Evolutionary conservation across 176 grass and related monocot species (phyloP).

Genomic region (Themeda triandra): DNA sequence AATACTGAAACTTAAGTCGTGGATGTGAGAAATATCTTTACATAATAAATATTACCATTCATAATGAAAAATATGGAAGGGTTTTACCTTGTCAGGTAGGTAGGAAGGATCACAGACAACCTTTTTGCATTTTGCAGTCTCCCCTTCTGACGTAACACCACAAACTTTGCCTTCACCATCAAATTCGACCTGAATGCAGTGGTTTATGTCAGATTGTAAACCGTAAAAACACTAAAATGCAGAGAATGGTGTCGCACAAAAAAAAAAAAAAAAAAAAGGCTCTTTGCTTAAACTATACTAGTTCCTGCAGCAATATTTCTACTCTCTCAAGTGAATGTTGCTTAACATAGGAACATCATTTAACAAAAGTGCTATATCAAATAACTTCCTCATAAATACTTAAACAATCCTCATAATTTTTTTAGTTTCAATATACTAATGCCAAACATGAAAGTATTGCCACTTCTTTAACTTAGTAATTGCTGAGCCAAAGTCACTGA

Average conservation of each 20-base stretch:
- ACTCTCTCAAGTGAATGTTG: background rate
- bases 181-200: slow-evolving; percentile 69
- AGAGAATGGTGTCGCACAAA: background rate
- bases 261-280: background rate
- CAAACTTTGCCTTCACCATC: slow-evolving; percentile 83
- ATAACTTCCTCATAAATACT: background rate
- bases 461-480: background rate
- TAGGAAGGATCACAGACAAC: slow-evolving; percentile 94
- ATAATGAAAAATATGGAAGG: background rate
- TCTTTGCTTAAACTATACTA: background rate
- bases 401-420: background rate
- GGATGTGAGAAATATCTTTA: background rate
- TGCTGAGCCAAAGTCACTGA: background rate
- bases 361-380: background rate
- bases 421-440: background rate
- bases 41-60: background rate
- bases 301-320: background rate
- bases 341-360: background rate
- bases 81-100: slow-evolving; percentile 80
- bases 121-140: slow-evolving; percentile 90
- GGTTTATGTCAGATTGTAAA: background rate
- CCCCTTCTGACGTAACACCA: slow-evolving; percentile 86
- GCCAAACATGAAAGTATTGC: background rate
- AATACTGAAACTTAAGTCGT: background rate
- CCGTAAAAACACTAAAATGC: background rate